Percentiles rank a stretch among this genome's conserved stretches.
phyloP scores from a whole-genome alignment of 352 stramenopile species.

The Phytophthora quininea region DNA sequence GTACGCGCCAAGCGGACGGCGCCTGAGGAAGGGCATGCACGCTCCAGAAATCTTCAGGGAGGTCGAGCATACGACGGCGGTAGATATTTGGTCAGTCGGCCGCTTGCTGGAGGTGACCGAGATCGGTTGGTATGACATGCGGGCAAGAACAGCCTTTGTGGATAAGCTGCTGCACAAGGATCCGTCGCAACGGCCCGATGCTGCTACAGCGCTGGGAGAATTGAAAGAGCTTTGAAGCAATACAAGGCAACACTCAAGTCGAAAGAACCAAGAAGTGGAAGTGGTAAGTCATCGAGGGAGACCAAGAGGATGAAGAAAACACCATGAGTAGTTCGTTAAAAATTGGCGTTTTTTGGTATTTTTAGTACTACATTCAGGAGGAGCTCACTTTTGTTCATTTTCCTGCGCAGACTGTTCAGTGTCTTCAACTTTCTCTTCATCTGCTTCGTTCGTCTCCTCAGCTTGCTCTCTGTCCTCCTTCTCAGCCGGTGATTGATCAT shows the following conservation, averaged over 20 bases:
- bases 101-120: slow-evolving; percentile 16
- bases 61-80: slow-evolving; percentile 17
- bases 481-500: no score
- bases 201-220: slow-evolving; percentile 15
- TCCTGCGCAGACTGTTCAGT: no score
- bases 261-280: neutral
- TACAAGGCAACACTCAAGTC: neutral
- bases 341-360: no score
- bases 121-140: slow-evolving; percentile 19
- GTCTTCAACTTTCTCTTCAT: no score
- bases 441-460: no score
- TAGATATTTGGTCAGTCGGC: slow-evolving; percentile 26
- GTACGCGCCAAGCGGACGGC: slow-evolving; percentile 10
- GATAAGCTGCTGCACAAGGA: slow-evolving; percentile 20
- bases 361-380: no score
- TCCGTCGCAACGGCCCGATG: slow-evolving; percentile 23
- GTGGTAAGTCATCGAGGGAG: no score
- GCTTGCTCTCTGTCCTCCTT: no score
- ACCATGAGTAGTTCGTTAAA: no score
- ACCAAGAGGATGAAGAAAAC: no score
- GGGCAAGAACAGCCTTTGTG: slow-evolving; percentile 17
- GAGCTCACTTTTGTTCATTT: no score
- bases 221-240: neutral
- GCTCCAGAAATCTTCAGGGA: slow-evolving; percentile 27
- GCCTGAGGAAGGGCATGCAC: slow-evolving; percentile 17